Evolutionary conservation across 2,329 filamentous ascomycete species (phyloP).

Genomic region (Ceratocystis harringtonii): DNA sequence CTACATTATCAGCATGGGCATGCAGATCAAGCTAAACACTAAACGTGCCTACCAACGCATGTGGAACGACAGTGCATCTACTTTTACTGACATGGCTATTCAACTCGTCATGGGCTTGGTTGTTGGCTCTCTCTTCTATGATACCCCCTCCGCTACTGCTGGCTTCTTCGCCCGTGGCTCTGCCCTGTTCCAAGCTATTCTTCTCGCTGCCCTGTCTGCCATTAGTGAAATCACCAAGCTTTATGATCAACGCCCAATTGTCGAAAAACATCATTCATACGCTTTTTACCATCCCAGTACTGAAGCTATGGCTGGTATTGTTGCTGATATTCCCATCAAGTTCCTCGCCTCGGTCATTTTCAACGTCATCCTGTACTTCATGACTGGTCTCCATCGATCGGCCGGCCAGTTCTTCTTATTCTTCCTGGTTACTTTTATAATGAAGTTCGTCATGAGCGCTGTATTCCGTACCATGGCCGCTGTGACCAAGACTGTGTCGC

Average conservation of each 20-base stretch:
- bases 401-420: conserved; percentile 62
- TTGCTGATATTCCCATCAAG: conserved; percentile 43
- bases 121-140: conserved; percentile 46
- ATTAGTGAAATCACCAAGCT: conserved; percentile 39
- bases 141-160: conserved; percentile 32
- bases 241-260: conserved; percentile 32
- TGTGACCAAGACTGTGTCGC: conserved; percentile 48
- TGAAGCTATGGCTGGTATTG: conserved; percentile 40
- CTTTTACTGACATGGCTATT: conserved; percentile 30
- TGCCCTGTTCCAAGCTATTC: conserved; percentile 43
- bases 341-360: conserved; percentile 35
- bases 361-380: conserved; percentile 44
- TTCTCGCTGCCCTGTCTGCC: conserved; percentile 43
- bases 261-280: conserved; percentile 35
- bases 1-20: conserved; percentile 40
- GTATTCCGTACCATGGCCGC: conserved; percentile 62
- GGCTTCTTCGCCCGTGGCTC: conserved; percentile 41
- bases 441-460: conserved; percentile 59
- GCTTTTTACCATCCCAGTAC: conserved; percentile 37
- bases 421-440: conserved; percentile 52
- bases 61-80: conserved; percentile 36
- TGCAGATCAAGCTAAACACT: conserved; percentile 39
- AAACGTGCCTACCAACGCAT: conserved; percentile 37
- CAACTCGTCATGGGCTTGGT: conserved; percentile 44
- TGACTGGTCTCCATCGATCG: conserved; percentile 38